phyloP scores from a whole-genome alignment of 257 asterid species.

The Leptodermis oblonga region DNA sequence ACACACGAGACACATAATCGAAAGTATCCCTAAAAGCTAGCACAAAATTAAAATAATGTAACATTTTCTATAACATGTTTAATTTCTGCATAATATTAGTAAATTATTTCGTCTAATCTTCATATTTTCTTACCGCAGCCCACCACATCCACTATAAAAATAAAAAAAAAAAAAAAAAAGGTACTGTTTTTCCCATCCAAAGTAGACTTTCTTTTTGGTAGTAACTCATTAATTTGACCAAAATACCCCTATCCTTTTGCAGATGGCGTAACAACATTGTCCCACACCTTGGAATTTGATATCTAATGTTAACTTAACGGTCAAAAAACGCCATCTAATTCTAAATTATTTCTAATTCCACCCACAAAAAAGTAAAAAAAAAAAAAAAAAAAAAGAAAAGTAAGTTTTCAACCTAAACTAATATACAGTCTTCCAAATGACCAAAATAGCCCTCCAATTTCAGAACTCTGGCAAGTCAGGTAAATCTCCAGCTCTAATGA shows the following conservation, averaged over 20 bases:
- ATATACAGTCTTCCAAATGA: conserved; percentile 4
- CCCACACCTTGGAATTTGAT: conserved; percentile 11
- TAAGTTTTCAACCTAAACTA: conserved; percentile 7
- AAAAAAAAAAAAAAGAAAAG: not conserved
- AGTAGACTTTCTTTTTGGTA: not conserved
- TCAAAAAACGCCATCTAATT: conserved; percentile 25
- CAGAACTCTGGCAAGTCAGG: conserved; percentile 67
- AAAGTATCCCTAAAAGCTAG: no score
- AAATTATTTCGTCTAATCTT: conserved; percentile 1
- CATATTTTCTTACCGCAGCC: not conserved
- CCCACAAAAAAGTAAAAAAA: no score
- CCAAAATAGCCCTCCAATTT: conserved; percentile 21
- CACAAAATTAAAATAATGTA: no score
- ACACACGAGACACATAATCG: no score
- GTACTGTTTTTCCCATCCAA: not conserved
- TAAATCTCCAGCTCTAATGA: conserved; percentile 56
- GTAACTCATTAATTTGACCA: not conserved
- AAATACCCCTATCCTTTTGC: not conserved
- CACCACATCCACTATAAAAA: conserved; percentile 7
- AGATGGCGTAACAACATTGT: conserved; percentile 5
- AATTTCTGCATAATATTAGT: not conserved
- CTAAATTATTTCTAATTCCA: no score
- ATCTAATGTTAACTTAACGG: conserved; percentile 13
- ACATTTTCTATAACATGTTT: not conserved
- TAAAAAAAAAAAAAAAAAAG: no score